phyloP scores from a whole-genome alignment of 2,329 filamentous ascomycete species.

The Alternaria rosae region DNA sequence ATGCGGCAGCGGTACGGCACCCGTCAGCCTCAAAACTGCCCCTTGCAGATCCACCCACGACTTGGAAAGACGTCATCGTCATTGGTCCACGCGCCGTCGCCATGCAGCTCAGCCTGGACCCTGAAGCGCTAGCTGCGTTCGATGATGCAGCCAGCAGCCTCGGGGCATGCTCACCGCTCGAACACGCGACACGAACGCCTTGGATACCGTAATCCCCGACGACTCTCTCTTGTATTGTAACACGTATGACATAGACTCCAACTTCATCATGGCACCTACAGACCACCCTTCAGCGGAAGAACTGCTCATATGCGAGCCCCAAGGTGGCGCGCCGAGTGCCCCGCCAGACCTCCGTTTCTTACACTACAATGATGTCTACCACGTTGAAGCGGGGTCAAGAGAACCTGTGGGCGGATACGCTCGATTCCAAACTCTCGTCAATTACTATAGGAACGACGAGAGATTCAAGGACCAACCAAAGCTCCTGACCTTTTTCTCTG shows the following conservation, averaged over 20 bases:
- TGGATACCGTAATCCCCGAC: slow-evolving; percentile 4
- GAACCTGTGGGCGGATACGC: slow-evolving; percentile 84
- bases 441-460: slow-evolving; percentile 73
- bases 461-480: slow-evolving; percentile 69
- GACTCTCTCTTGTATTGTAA: neutral
- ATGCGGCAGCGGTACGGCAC: slow-evolving; percentile 9
- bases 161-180: slow-evolving; percentile 34
- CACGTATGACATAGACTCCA: neutral
- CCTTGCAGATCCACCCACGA: slow-evolving; percentile 20
- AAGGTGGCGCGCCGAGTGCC: slow-evolving; percentile 52
- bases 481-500: slow-evolving; percentile 83
- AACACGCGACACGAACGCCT: slow-evolving; percentile 25
- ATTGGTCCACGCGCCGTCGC: slow-evolving; percentile 32
- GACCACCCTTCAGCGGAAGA: slow-evolving; percentile 42
- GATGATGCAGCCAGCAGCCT: slow-evolving; percentile 12
- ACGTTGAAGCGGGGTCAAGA: slow-evolving; percentile 76
- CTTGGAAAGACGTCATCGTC: slow-evolving; percentile 23
- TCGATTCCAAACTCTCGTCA: slow-evolving; percentile 79
- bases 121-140: slow-evolving; percentile 28
- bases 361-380: slow-evolving; percentile 95
- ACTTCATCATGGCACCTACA: slow-evolving; percentile 34
- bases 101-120: slow-evolving; percentile 34
- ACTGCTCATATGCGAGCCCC: slow-evolving; percentile 52
- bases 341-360: slow-evolving; percentile 78
- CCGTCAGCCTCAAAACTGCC: slow-evolving; percentile 10